Base-by-base conservation (phyloP, 2,329 filamentous ascomycete genomes). In the Aspergillus aculeatus region DNA sequence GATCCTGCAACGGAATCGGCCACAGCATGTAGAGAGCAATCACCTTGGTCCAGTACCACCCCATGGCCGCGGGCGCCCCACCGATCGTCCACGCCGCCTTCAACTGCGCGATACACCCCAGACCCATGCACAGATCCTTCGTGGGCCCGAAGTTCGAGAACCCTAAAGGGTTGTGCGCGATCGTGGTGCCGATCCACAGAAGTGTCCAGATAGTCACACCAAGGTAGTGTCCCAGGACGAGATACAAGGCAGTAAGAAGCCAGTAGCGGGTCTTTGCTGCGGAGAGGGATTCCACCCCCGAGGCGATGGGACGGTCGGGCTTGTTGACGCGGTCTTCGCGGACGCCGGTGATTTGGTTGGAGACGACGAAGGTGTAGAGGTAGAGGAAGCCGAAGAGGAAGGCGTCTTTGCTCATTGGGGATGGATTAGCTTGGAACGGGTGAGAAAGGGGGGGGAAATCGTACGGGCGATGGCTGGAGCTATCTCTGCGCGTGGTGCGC, bases 301-400 rank as follows among this genome's bases (percentile, higher is more conserved):
- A 47, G 4, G 26, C 52, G 7, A 54, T 54, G 14, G 52, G 52
- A 2, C 52, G 52, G 5, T 54, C 38, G 1, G 52, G 52, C n/a
- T 54, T 54, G 52, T 54, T 54, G 24, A 54, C 38, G 10, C 26
- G 4, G 52, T 54, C 52, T 12, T 54, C 52, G 4, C 23, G 16
- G 4, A 31, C 35, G 14, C 52, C 52, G 9, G 21, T 47, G 9
- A 47, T 47, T 7, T 44, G 38, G 16, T 54, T 54, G 35, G 38
- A 47, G n/a, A 47, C 52, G 5, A 54, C 23, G 9, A 47, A 44
- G n/a, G 23, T 54, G 38, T 54, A 54, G 38, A 31, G 38, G 23
- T 31, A 47, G 11, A 54, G 24, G 38, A 54, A 54, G 38, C 52
- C 52, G 23, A 47, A 54, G 2, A 54, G 52, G 4, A 47, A 31